Evolutionary conservation across 371 early-diverging fungal genomes (phyloP).

Genomic region (Mortierella sp.): DNA sequence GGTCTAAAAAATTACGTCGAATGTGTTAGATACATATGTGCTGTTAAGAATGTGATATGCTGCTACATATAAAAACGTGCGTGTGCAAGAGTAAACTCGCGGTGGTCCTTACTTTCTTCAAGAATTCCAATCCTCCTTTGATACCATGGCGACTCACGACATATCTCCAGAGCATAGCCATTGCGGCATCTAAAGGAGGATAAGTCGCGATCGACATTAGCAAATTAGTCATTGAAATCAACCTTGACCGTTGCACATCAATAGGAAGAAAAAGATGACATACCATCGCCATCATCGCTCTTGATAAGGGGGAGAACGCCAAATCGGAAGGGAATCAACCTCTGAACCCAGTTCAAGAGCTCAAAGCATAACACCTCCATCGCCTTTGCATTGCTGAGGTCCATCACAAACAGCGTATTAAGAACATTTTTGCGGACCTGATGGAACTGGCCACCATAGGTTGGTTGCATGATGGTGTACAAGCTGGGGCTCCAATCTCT

Average conservation of each 20-base stretch:
- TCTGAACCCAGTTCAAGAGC: conserved; percentile 70
- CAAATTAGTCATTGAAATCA: neutral
- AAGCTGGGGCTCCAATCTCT: conserved; percentile 74
- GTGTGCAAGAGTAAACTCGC: neutral
- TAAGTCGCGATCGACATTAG: neutral
- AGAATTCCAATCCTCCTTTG: conserved; percentile 60
- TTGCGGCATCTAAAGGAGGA: conserved; percentile 34
- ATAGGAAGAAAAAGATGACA: neutral
- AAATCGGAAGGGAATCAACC: conserved; percentile 85
- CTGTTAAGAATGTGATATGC: neutral
- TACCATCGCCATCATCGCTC: conserved; percentile 59
- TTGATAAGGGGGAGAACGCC: conserved; percentile 81
- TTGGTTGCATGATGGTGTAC: conserved; percentile 44
- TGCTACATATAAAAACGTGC: neutral
- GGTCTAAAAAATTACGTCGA: conserved; percentile 9
- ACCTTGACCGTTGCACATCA: neutral
- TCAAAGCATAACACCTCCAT: conserved; percentile 69
- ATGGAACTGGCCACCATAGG: conserved; percentile 79
- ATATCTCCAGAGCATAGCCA: conserved; percentile 57
- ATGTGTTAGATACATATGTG: neutral
- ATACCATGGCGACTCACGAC: conserved; percentile 44
- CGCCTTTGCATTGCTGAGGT: conserved; percentile 67
- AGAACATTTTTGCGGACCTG: conserved; percentile 83
- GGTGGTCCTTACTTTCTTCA: conserved; percentile 52
- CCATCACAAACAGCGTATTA: conserved; percentile 76